phyloP scores from a whole-genome alignment of 148 eudicot genomes.

The Arbutus unedo region DNA sequence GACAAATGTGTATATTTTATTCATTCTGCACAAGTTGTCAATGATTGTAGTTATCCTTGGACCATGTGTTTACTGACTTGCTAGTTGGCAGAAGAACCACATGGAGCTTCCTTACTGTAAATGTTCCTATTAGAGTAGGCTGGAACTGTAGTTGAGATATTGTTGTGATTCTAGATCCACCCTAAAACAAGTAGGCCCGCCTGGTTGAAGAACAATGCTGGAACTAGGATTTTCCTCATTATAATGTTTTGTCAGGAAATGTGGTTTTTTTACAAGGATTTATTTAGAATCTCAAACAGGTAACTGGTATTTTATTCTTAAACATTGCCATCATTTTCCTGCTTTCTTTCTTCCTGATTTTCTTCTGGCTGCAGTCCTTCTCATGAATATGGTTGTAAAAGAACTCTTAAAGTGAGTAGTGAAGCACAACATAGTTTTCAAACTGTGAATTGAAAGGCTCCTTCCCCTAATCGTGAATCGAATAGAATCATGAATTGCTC shows the following conservation, averaged over 20 bases:
- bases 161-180: neutral
- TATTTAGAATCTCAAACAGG: neutral
- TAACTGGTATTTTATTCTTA: neutral
- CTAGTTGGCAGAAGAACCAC: neutral
- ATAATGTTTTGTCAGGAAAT: neutral
- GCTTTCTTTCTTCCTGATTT: neutral
- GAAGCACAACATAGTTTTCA: neutral
- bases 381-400: neutral
- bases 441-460: too few species aligned
- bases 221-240: constrained; percentile 8
- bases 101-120: neutral
- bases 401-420: neutral
- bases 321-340: neutral
- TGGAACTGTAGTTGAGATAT: neutral
- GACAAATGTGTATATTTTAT: neutral
- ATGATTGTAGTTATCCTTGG: neutral
- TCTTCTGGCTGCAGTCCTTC: neutral
- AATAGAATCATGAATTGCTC: too few species aligned
- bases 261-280: neutral
- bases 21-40: too few species aligned
- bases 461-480: too few species aligned
- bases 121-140: constrained; percentile 1
- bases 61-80: neutral
- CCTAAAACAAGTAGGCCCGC: neutral
- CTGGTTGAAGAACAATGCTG: neutral